A percentile compares a stretch with the other conserved stretches of the same genome.
Evolutionary conservation across 2,329 filamentous ascomycete species (phyloP).

Genomic region (Stylonectria norvegica): DNA sequence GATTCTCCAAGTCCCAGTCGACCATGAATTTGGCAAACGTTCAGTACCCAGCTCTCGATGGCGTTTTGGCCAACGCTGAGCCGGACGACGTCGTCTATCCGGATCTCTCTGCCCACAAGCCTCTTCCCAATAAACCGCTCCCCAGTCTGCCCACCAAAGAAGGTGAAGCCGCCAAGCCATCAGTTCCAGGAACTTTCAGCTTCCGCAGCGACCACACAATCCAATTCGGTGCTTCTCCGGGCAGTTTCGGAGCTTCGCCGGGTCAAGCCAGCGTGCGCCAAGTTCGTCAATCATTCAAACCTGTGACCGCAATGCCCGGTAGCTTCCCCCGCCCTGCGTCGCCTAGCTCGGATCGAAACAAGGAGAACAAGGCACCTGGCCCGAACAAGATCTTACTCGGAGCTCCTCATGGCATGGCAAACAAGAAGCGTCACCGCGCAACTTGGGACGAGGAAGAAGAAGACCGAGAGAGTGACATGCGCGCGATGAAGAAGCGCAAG

Average conservation of each 20-base stretch:
- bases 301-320: constrained; percentile 50
- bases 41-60: constrained; percentile 31
- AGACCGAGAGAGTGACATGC: constrained; percentile 44
- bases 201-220: constrained; percentile 67
- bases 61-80: constrained; percentile 23
- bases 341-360: constrained; percentile 42
- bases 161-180: constrained; percentile 30
- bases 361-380: constrained; percentile 51
- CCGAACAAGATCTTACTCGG: constrained; percentile 38
- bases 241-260: constrained; percentile 54
- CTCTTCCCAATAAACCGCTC: constrained; percentile 26
- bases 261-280: constrained; percentile 61
- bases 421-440: constrained; percentile 63
- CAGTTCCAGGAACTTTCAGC: constrained; percentile 57
- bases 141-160: constrained; percentile 18
- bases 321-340: constrained; percentile 45
- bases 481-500: constrained; percentile 59
- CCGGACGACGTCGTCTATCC: constrained; percentile 47
- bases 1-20: constrained; percentile 42
- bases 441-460: constrained; percentile 55
- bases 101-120: constrained; percentile 45
- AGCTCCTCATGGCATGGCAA: constrained; percentile 59
- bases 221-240: constrained; percentile 48
- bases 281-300: constrained; percentile 51
- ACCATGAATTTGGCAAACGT: constrained; percentile 23